Base-by-base conservation (phyloP, 140 eudicot genomes). In the Erigeron philadelphicus region DNA sequence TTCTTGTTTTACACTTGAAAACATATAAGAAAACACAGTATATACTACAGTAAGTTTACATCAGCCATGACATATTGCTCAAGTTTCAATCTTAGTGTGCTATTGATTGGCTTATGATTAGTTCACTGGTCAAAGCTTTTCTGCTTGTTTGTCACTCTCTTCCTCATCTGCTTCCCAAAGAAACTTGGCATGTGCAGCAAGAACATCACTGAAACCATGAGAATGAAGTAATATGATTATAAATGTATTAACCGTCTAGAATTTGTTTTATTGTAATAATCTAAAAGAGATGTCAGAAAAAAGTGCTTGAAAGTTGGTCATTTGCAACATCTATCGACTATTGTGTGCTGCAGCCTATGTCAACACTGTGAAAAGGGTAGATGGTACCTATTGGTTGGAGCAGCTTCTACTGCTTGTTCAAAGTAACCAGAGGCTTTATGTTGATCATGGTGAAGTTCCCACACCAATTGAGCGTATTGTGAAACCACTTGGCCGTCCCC, bases 91-190 rank as follows among this genome's bases (percentile, higher is more conserved):
- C 56, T 72, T 63, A 4, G 19, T 60, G 31, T 38, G 19, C 62
- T 11, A 61, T 46, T 16, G 38, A 43, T 16, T 31, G 38, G 38
- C 38, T 31, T 31, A 31, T 4, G 5, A 11, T 3, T 69, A 5
- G 54, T 55, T 17, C 7, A 11, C 21, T 18, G 47, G 11, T 19
- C 11, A 54, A 68, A 47, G 31, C 56, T 63, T 49, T 15, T 18
- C 70, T 23, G 23, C 8, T 9, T n/a, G 65, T 16, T 48, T 5
- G 12, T 78, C 71, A 3, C 68, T 56, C 5, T 64, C 83, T 9
- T 81, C 85, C 9, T 63, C 86, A 18, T 81, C 88, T 10, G 81
- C 74, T 76, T 92, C 98, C 98, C 98, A 92, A 6, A 92, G 88
- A 70, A 92, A 92, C 75, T 76, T 81, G 49, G 96, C 98, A 52